Evolutionary conservation across 78 protist genomes (phyloP), one percentile per base, ranked within the genome.

Genomic region (Creolimax fragrantissima): DNA sequence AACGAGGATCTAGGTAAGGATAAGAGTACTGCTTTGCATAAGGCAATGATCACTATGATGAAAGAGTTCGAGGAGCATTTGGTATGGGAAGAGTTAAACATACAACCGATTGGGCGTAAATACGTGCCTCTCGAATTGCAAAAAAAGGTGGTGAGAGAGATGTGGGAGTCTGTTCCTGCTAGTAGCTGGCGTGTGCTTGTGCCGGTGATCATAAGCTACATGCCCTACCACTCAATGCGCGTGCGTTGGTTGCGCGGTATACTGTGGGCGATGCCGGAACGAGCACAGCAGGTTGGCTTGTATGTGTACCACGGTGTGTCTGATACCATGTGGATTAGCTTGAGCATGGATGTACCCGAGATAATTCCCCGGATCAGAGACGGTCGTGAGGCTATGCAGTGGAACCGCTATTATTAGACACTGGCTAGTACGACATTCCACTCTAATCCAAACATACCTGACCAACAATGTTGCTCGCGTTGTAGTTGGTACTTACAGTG

Each of bases 81-180:
- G 90, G 58, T 39, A 11, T 88, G 90, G 90, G 90, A 88, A 88
- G 90, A 88, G 47, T 35, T 43, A 47, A 35, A 88, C 42, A 35
- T 88, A 88, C 90, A 88, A 88, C 90, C 90, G 7, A n/a, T 88
- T 35, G 2, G 90, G 35, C 90, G 90, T 6, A 88, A 88, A 88
- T 88, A 88, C 42, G 47, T 88, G 44, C 90, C 90, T 7, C 47
- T 88, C 11, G 47, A 7, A 32, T 43, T 45, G 11, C 90, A 88
- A 2, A 88, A 7, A 5, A 47, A 35, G 41, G 39, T 88, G 37
- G 67, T 88, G 44, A 4, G 67, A 7, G 11, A 88, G 42, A 88
- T 88, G 67, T 88, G 90, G 90, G 90, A 7, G 86, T 5, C 11
- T 35, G 58, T 88, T 5, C 39, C 11, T 36, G 90, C 86, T 45